These are phyloP conservation scores for Vigna angularis DNA, from an alignment of 306 rosid species.

Conservation along the genomic window DNA sequence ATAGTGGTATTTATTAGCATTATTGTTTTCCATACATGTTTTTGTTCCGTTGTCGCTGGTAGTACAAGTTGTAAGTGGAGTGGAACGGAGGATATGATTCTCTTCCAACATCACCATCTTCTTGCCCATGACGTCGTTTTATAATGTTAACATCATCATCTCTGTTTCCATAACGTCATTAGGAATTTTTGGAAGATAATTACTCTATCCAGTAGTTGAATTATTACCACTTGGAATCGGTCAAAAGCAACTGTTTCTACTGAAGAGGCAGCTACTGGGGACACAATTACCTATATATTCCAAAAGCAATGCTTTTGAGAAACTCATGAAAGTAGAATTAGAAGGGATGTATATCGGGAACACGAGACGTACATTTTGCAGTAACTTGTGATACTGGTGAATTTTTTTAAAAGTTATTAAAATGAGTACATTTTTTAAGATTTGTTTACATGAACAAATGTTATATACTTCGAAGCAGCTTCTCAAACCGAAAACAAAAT, in stretches of 20 bases:
- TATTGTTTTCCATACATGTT: background rate
- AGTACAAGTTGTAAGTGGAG: background rate
- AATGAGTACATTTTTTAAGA: too few relatives aligned
- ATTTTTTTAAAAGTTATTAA: too few relatives aligned
- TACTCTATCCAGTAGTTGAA: background rate
- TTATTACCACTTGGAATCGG: too few relatives aligned
- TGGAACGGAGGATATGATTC: conserved; percentile 7
- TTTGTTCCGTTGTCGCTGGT: background rate
- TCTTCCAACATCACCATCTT: background rate
- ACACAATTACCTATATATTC: too few relatives aligned
- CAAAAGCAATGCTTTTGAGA: background rate
- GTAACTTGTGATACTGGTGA: too few relatives aligned
- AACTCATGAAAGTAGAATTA: too few relatives aligned
- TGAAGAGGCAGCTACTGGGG: background rate
- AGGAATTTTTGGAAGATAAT: background rate
- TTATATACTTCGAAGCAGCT: too few relatives aligned
- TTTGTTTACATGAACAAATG: too few relatives aligned
- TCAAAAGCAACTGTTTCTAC: background rate
- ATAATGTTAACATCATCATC: background rate
- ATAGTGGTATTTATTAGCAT: too few relatives aligned
- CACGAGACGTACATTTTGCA: too few relatives aligned
- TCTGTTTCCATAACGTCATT: background rate
- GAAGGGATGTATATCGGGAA: too few relatives aligned
- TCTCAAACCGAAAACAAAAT: too few relatives aligned
- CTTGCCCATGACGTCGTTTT: background rate